A percentile compares a stretch with the other conserved stretches of the same genome.
Conservation (phyloP, 805 yeast genomes). For the Jamesozyma rosinii region DNA sequence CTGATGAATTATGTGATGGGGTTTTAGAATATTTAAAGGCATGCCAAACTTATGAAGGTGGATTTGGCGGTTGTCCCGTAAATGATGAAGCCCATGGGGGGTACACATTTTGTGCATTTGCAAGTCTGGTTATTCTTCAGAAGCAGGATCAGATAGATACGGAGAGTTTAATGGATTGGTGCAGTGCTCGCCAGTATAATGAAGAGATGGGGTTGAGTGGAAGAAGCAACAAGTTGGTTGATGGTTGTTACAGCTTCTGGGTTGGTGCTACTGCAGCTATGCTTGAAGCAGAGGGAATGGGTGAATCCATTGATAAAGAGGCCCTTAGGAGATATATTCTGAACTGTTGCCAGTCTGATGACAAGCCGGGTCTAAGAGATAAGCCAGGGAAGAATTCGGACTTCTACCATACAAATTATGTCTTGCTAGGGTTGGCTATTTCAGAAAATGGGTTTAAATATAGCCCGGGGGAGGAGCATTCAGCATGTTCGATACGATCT, state of each 20-base stretch:
- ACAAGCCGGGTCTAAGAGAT: conserved; percentile 71
- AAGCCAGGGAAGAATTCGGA: conserved; percentile 80
- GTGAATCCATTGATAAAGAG: conserved; percentile 39
- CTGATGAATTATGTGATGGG: conserved; percentile 47
- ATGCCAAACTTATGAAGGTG: conserved; percentile 94
- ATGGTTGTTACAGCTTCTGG: conserved; percentile 95
- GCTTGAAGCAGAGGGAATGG: conserved; percentile 25
- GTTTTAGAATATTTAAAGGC: conserved; percentile 49
- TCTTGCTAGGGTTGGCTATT: conserved; percentile 55
- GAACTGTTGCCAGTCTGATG: conserved; percentile 58
- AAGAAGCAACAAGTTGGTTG: conserved; percentile 85
- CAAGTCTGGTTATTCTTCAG: conserved; percentile 43
- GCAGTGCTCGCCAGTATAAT: conserved; percentile 52
- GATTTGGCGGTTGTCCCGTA: conserved; percentile 73
- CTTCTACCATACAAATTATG: conserved; percentile 85
- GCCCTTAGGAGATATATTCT: conserved; percentile 58
- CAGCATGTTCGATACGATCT: conserved; percentile 1
- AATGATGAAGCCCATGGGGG: conserved; percentile 95
- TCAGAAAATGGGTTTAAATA: conserved; percentile 13
- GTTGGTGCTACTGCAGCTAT: conserved; percentile 73
- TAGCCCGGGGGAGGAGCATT: background rate
- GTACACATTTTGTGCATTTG: conserved; percentile 84
- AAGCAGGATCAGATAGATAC: conserved; percentile 39
- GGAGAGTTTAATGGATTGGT: conserved; percentile 54
- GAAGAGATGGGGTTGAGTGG: conserved; percentile 88